These are phyloP conservation scores for Xylariomycetidae sp. DNA, from an alignment of 2,329 filamentous ascomycete species.

Conservation along the genomic window DNA sequence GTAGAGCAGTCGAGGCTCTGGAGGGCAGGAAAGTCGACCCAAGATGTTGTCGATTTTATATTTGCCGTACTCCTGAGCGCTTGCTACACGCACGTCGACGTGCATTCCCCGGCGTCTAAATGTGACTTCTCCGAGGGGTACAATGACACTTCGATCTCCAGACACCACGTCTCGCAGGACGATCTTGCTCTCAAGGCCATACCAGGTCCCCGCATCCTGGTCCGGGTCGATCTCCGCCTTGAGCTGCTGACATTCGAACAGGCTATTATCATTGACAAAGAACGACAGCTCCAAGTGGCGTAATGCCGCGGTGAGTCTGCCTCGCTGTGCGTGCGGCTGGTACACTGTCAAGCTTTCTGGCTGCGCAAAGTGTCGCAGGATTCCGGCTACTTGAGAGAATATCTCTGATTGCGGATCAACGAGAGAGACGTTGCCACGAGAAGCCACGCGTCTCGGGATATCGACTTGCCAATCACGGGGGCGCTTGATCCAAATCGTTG, in stretches of 20 bases:
- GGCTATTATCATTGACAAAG: conserved; percentile 34
- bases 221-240: conserved; percentile 47
- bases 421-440: conserved; percentile 25
- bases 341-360: conserved; percentile 39
- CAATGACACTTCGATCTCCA: conserved; percentile 45
- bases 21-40: conserved; percentile 49
- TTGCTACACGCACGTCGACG: conserved; percentile 32
- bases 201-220: conserved; percentile 57
- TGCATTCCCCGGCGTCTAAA: conserved; percentile 34
- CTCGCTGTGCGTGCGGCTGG: conserved; percentile 30
- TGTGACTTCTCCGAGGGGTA: conserved; percentile 40
- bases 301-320: conserved; percentile 41
- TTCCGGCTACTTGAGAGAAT: conserved; percentile 31
- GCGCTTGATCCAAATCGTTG: conserved; percentile 26
- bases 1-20: conserved; percentile 50
- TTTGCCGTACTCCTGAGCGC: conserved; percentile 37
- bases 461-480: conserved; percentile 32
- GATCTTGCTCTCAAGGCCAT: conserved; percentile 56
- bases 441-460: conserved; percentile 15
- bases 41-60: conserved; percentile 52
- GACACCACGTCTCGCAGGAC: conserved; percentile 45
- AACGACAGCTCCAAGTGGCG: conserved; percentile 51
- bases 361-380: conserved; percentile 48
- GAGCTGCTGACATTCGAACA: conserved; percentile 46
- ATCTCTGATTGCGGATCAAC: conserved; percentile 45